These are phyloP conservation scores for Colletotrichum musicola DNA, from an alignment of 2,329 filamentous ascomycete genomes.

Conservation along the genomic window DNA sequence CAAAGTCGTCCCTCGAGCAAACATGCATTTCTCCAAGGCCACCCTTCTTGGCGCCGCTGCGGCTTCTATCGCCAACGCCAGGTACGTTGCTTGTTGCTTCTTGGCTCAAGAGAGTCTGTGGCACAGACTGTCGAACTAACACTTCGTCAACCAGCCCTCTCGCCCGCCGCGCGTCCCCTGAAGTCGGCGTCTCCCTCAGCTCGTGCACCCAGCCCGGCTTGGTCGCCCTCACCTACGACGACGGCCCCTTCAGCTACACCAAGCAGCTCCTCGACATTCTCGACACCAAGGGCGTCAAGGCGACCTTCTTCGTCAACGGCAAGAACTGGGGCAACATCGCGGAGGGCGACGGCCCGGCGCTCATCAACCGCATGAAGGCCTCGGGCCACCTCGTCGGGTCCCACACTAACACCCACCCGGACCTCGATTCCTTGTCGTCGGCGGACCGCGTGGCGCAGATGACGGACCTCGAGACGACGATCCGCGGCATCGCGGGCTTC, in stretches of 20 bases:
- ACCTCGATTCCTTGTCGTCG: constrained; percentile 53
- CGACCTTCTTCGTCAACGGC: constrained; percentile 58
- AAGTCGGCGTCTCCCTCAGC: constrained; percentile 23
- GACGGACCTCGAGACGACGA: constrained; percentile 58
- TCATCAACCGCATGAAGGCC: constrained; percentile 55
- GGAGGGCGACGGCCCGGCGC: constrained; percentile 50
- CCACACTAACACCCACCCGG: constrained; percentile 57
- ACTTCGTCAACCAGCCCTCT: constrained; percentile 14
- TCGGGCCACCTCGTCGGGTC: constrained; percentile 59
- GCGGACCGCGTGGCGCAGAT: constrained; percentile 54
- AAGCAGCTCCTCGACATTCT: constrained; percentile 54
- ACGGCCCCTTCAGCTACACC: constrained; percentile 60
- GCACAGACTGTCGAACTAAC: constrained; percentile 25
- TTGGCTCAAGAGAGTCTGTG: neutral
- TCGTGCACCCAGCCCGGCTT: constrained; percentile 50
- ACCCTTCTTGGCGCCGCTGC: constrained; percentile 23
- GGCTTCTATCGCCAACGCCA: constrained; percentile 24
- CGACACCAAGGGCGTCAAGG: constrained; percentile 47
- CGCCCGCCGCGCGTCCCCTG: constrained; percentile 14
- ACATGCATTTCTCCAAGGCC: constrained; percentile 16
- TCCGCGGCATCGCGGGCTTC: constrained; percentile 56
- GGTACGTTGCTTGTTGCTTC: constrained; percentile 16
- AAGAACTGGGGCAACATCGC: constrained; percentile 58
- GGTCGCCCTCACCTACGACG: constrained; percentile 62
- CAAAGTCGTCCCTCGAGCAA: too few species aligned